Evolutionary conservation across 495 filamentous ascomycete species (phyloP).

Genomic region (Tuber umbilicatum): DNA sequence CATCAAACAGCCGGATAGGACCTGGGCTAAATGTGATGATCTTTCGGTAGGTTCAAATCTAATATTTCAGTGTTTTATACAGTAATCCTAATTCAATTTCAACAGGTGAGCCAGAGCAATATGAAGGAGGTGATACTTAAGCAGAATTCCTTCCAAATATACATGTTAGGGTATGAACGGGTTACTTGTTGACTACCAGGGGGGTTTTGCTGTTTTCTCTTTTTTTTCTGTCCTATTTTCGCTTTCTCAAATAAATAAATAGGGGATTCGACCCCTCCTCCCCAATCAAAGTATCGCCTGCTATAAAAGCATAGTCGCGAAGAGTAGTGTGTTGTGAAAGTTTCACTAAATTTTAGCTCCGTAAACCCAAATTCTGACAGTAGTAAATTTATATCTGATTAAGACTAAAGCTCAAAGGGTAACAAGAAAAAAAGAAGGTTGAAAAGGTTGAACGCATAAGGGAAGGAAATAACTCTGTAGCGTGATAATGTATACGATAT

Average conservation of each 20-base stretch:
- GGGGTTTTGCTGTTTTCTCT: neutral
- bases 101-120: neutral
- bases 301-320: neutral
- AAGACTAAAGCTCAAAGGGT: no score
- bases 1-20: slow-evolving; percentile 29
- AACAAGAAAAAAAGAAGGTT: no score
- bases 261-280: neutral
- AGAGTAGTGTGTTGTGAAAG: no score
- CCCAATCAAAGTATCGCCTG: neutral
- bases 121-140: neutral
- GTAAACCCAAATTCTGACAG: neutral
- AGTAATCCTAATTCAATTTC: neutral
- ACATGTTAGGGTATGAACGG: slow-evolving; percentile 7
- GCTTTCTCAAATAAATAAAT: neutral
- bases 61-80: neutral
- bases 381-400: no score
- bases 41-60: slow-evolving; percentile 13
- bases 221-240: neutral
- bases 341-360: neutral
- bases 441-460: no score
- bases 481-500: no score
- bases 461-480: no score
- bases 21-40: slow-evolving; percentile 37
- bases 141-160: slow-evolving; percentile 4
- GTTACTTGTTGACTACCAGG: neutral